Evolutionary conservation across 768 basidiomycete species (phyloP).

Genomic region (Podaxis pistillaris): DNA sequence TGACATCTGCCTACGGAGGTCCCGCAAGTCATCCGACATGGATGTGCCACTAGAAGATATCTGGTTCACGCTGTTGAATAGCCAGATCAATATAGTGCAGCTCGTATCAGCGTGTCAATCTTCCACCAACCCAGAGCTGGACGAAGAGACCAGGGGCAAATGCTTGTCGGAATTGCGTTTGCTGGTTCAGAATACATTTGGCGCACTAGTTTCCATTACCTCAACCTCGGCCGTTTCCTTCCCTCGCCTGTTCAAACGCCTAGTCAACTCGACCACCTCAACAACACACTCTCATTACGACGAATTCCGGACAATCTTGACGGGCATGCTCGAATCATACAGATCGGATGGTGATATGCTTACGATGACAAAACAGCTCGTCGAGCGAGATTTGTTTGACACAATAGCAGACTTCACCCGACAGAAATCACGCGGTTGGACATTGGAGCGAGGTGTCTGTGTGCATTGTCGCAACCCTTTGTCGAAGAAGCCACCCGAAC

Average conservation of each 20-base stretch:
- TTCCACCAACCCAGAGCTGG: neutral
- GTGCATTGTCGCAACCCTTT: slow-evolving; percentile 51
- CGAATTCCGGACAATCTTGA: slow-evolving; percentile 88
- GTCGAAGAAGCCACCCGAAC: neutral
- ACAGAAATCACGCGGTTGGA: slow-evolving; percentile 65
- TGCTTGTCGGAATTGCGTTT: slow-evolving; percentile 56
- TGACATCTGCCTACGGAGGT: slow-evolving; percentile 68
- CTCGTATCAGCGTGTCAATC: slow-evolving; percentile 47
- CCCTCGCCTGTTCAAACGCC: slow-evolving; percentile 87
- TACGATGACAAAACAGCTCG: slow-evolving; percentile 75
- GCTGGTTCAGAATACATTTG: slow-evolving; percentile 83
- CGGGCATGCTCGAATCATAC: slow-evolving; percentile 96
- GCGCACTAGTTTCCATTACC: slow-evolving; percentile 79
- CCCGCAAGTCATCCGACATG: slow-evolving; percentile 38
- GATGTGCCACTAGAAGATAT: slow-evolving; percentile 70
- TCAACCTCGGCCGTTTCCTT: slow-evolving; percentile 83
- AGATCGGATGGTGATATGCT: slow-evolving; percentile 90
- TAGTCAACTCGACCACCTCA: slow-evolving; percentile 72
- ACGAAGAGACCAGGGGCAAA: slow-evolving; percentile 9
- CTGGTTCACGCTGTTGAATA: slow-evolving; percentile 85
- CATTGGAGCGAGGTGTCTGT: slow-evolving; percentile 48
- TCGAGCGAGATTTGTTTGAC: slow-evolving; percentile 81
- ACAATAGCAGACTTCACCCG: slow-evolving; percentile 58
- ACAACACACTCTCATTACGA: slow-evolving; percentile 71
- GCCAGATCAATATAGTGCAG: slow-evolving; percentile 81